Percentiles rank a stretch among this genome's conserved stretches.
Evolutionary conservation across 192 early-diverging fungal genomes (phyloP).

Genomic region (Gaertneriomyces sp.): DNA sequence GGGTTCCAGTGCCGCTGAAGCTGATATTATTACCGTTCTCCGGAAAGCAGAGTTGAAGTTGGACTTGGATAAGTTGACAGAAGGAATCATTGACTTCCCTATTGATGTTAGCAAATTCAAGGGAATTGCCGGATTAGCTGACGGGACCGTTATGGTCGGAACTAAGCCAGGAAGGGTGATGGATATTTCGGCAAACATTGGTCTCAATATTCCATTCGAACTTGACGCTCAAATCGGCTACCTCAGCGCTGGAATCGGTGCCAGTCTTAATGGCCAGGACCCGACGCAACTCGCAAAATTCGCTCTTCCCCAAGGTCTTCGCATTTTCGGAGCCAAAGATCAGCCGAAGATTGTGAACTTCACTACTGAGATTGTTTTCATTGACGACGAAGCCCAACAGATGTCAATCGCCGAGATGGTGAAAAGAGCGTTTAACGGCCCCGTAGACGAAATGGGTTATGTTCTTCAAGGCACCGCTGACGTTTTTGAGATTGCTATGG

Average conservation of each 20-base stretch:
- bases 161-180: constrained; percentile 19
- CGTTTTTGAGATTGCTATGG: constrained; percentile 14
- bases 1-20: constrained; percentile 4
- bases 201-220: constrained; percentile 19
- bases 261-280: constrained; percentile 2
- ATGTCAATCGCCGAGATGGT: constrained; percentile 17
- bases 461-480: constrained; percentile 6
- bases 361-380: constrained; percentile 11
- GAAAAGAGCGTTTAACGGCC: constrained; percentile 10
- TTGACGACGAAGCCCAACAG: constrained; percentile 28
- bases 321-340: background rate
- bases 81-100: constrained; percentile 16
- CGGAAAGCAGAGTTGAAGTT: constrained; percentile 16
- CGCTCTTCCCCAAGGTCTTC: background rate
- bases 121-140: constrained; percentile 12
- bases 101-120: constrained; percentile 14
- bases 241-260: constrained; percentile 15
- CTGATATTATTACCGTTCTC: constrained; percentile 24
- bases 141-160: constrained; percentile 11
- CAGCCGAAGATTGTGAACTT: background rate
- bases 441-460: too few species aligned
- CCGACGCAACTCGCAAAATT: constrained; percentile 18
- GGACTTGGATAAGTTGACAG: constrained; percentile 15
- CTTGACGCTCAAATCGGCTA: constrained; percentile 18
- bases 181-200: constrained; percentile 7